Conservation (phyloP, 768 basidiomycete genomes). For the Boletus reticulatus region DNA sequence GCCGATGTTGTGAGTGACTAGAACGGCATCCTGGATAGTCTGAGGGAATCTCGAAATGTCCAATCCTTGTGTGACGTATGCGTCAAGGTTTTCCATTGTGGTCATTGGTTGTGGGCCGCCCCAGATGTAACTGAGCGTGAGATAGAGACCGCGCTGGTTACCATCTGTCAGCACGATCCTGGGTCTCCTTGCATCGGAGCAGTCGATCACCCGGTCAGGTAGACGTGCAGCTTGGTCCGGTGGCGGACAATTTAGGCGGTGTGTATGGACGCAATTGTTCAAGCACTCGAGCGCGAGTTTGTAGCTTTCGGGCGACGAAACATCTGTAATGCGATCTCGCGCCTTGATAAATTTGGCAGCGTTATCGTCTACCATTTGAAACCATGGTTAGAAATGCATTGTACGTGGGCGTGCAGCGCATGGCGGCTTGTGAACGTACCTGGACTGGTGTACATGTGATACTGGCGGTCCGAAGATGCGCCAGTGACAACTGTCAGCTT, state of each 20-base stretch:
- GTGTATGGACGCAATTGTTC: background rate
- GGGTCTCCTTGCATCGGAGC: background rate
- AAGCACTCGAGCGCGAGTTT: background rate
- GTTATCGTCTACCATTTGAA: background rate
- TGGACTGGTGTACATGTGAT: background rate
- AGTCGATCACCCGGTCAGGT: background rate
- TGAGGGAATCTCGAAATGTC: background rate
- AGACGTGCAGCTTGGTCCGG: background rate
- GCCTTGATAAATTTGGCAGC: background rate
- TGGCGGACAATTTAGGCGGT: background rate
- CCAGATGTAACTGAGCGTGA: background rate
- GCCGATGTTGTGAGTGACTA: background rate
- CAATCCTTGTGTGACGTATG: background rate
- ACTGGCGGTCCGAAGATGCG: too few relatives aligned
- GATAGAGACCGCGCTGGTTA: background rate
- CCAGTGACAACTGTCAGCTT: background rate
- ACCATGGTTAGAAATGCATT: background rate
- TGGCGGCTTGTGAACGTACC: background rate
- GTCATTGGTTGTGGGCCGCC: background rate
- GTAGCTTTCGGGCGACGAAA: background rate
- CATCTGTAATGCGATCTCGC: constrained; percentile 1
- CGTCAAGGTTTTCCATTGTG: background rate
- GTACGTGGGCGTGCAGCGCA: background rate
- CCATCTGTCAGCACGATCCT: background rate
- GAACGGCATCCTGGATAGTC: background rate